Evolutionary conservation across 78 protist genomes (phyloP).

Genomic region (Pigoraptor vietnamica): DNA sequence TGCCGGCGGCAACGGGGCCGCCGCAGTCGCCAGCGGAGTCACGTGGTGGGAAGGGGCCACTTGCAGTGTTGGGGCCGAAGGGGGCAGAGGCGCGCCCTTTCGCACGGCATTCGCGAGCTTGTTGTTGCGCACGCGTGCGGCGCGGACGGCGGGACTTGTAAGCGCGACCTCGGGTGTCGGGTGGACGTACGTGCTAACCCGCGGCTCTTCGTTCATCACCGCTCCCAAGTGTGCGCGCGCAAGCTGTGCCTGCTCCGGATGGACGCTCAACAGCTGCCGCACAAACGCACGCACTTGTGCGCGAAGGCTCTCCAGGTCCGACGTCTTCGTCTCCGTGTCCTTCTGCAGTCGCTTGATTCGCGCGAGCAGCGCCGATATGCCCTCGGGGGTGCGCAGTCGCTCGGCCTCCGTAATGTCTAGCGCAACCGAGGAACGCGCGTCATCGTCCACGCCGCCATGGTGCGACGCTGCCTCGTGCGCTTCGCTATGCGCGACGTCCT

Average conservation of each 20-base stretch:
- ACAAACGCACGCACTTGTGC: background rate
- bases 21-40: no score
- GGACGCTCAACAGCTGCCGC: background rate
- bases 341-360: background rate
- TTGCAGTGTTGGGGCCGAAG: background rate
- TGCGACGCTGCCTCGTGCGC: background rate
- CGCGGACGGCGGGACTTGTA: no score
- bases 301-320: background rate
- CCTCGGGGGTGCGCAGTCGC: background rate
- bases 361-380: background rate
- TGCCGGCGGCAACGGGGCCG: background rate
- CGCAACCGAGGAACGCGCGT: background rate
- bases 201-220: background rate
- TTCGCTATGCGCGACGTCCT: background rate
- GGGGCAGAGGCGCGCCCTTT: background rate
- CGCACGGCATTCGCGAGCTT: no score
- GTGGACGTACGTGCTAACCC: background rate
- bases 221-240: background rate
- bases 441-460: background rate
- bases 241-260: background rate
- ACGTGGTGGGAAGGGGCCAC: background rate
- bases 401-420: background rate
- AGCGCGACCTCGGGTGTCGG: background rate
- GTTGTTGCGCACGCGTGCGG: no score
- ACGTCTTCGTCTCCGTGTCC: background rate